Evolutionary conservation across 2,329 filamentous ascomycete species (phyloP).

Genomic region (Aspergillus neoniger): DNA sequence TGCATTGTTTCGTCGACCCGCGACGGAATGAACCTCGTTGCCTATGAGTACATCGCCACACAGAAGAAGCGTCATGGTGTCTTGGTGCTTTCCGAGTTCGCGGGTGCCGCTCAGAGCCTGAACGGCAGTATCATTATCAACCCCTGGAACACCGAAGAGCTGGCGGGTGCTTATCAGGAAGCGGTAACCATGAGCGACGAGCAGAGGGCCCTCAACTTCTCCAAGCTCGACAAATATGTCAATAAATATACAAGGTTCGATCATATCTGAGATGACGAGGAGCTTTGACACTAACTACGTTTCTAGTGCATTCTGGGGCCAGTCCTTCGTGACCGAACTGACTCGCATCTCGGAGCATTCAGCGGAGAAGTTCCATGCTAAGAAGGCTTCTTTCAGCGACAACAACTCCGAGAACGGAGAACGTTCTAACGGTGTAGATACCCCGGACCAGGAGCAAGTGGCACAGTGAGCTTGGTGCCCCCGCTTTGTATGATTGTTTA

Average conservation of each 20-base stretch:
- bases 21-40: slow-evolving; percentile 98
- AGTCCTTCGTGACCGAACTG: slow-evolving; percentile 86
- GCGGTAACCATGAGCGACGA: slow-evolving; percentile 96
- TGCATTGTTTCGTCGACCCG: slow-evolving; percentile 94
- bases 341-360: slow-evolving; percentile 55
- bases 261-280: neutral
- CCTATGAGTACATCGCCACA: slow-evolving; percentile 96
- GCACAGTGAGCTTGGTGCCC: slow-evolving; percentile 4
- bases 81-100: slow-evolving; percentile 95
- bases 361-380: slow-evolving; percentile 39
- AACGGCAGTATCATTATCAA: slow-evolving; percentile 95
- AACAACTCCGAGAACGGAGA: slow-evolving; percentile 14
- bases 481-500: neutral
- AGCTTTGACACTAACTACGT: slow-evolving; percentile 22
- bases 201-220: slow-evolving; percentile 81
- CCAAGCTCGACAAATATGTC: slow-evolving; percentile 90
- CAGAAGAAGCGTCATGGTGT: slow-evolving; percentile 88
- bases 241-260: slow-evolving; percentile 86
- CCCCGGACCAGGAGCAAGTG: slow-evolving; percentile 3
- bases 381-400: slow-evolving; percentile 25
- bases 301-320: slow-evolving; percentile 84
- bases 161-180: slow-evolving; percentile 89
- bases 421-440: slow-evolving; percentile 20
- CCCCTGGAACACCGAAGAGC: slow-evolving; percentile 96
- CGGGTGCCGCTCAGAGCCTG: slow-evolving; percentile 89